phyloP scores from a whole-genome alignment of 2,329 filamentous ascomycete species.

The Pseudocercospora ulei region DNA sequence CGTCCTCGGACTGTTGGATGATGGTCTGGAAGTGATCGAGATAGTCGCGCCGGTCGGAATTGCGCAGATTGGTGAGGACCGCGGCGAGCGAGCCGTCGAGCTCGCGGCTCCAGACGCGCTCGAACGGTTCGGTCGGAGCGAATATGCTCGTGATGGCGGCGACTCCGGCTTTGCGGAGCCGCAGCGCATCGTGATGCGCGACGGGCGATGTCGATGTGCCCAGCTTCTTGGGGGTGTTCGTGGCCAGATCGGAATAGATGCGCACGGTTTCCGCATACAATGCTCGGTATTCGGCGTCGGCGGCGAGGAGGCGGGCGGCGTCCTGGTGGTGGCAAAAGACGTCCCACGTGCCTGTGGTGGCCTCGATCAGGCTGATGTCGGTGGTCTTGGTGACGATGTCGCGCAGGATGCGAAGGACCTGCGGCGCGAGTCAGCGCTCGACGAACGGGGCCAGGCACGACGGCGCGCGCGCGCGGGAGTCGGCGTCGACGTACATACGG shows the following conservation, averaged over 20 bases:
- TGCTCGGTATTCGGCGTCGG: slow-evolving; percentile 70
- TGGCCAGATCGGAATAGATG: slow-evolving; percentile 69
- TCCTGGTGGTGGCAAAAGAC: slow-evolving; percentile 85
- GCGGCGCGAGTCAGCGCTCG: slow-evolving; percentile 34
- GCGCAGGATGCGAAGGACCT: slow-evolving; percentile 73
- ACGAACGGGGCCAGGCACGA: not conserved
- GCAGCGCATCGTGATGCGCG: slow-evolving; percentile 61
- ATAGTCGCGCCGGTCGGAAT: slow-evolving; percentile 55
- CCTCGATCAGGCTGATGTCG: slow-evolving; percentile 87
- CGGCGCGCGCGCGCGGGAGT: no score
- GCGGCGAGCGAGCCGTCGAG: slow-evolving; percentile 71
- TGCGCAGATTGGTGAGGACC: slow-evolving; percentile 77
- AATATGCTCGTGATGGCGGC: slow-evolving; percentile 71
- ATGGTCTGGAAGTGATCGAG: slow-evolving; percentile 59
- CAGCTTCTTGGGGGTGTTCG: slow-evolving; percentile 39
- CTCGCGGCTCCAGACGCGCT: slow-evolving; percentile 42
- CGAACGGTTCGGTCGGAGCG: slow-evolving; percentile 56
- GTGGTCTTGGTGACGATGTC: slow-evolving; percentile 66
- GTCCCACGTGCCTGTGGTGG: slow-evolving; percentile 75
- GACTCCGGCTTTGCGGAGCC: slow-evolving; percentile 46
- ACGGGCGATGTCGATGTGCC: slow-evolving; percentile 29
- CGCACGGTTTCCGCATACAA: slow-evolving; percentile 75
- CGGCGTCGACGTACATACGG: slow-evolving; percentile 33
- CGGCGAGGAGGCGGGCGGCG: slow-evolving; percentile 66
- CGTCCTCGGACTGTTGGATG: slow-evolving; percentile 57